A percentile compares a stretch with the other conserved stretches of the same genome.
These are phyloP conservation scores for Solanum clarkiae DNA, from an alignment of 257 asterid genomes.

Conservation along the genomic window DNA sequence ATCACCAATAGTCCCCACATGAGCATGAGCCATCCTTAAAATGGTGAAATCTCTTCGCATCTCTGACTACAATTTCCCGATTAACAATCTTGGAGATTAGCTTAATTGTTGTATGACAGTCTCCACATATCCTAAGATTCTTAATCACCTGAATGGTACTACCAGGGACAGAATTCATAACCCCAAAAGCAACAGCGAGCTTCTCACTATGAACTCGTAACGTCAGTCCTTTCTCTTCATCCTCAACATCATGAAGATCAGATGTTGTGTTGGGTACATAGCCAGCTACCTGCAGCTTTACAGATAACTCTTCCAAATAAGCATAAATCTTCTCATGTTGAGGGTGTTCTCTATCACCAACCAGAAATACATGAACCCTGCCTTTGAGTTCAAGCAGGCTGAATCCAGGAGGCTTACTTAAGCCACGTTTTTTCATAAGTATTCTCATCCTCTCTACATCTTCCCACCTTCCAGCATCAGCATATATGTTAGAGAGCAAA, in stretches of 20 bases:
- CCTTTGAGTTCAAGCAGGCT: constrained; percentile 79
- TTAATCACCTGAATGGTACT: constrained; percentile 61
- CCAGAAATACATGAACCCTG: constrained; percentile 45
- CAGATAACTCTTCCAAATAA: constrained; percentile 42
- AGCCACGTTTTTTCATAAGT: constrained; percentile 47
- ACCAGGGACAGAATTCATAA: constrained; percentile 63
- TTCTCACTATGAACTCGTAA: constrained; percentile 77
- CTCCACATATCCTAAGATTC: constrained; percentile 76
- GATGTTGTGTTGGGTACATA: constrained; percentile 51
- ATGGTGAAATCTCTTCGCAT: constrained; percentile 86
- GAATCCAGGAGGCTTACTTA: constrained; percentile 76
- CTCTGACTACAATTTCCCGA: constrained; percentile 73
- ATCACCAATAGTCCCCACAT: constrained; percentile 81
- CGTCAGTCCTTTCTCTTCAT: constrained; percentile 66
- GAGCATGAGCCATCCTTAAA: constrained; percentile 72
- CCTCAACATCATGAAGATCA: constrained; percentile 76
- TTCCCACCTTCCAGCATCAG: constrained; percentile 90
- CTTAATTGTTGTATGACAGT: constrained; percentile 64
- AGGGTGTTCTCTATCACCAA: constrained; percentile 69
- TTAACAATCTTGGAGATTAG: constrained; percentile 51
- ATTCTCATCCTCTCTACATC: constrained; percentile 65
- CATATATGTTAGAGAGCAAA: constrained; percentile 69
- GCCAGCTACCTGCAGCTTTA: constrained; percentile 64
- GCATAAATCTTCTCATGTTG: constrained; percentile 47
- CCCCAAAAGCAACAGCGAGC: constrained; percentile 80